Base-by-base conservation (phyloP, 2,329 filamentous ascomycete genomes). In the Ophioceras dolichostomum region DNA sequence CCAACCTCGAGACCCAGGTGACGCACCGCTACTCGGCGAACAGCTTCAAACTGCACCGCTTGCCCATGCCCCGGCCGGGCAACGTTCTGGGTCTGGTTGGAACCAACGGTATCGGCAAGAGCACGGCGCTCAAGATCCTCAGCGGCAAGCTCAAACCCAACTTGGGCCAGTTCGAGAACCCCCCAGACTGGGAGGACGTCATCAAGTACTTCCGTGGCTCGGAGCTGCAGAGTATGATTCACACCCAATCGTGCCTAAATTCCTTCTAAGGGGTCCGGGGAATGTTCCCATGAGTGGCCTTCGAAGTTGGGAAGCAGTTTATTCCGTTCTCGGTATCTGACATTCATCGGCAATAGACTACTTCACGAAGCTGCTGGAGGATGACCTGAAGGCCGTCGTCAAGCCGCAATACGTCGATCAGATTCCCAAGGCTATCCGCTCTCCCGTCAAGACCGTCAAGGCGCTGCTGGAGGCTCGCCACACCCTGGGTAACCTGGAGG, bases 61-160 rank as follows among this genome's bases (percentile, higher is more conserved):
- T 96, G 55, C 91, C 93, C 40, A 95, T 89, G 75, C 91, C 91
- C 45, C 80, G 91, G 43, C 89, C 91, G 22, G 91, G 91, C 44
- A 86, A 96, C 57, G 93, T 98, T 21, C 67, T 98, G 40, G 91
- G 91, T 68, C 73, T 98, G 37, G 93, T 98, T 32, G 93, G 91
- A 60, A 96, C 91, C 52, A 98, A 98, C 77, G 91, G 93, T 86
- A 98, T 96, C 53, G 91, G 91, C 64, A 98, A 98, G 77, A 95
- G 87, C 68, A 98, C 91, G n/a, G 93, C 91, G 8, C 68, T 98
- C 60, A 98, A 98, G 72, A 95, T 98, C 59, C 78, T 98, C 53
- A 94, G 86, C 54, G 91, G 91, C 57, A 98, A 96, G 67, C 73
- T 98, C 54, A 98, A 98, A 76, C 91, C 91, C 42, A 98, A 98